Evolutionary conservation across 108 stramenopile genomes (phyloP).

Genomic region (Aurantiochytrium sp.): DNA sequence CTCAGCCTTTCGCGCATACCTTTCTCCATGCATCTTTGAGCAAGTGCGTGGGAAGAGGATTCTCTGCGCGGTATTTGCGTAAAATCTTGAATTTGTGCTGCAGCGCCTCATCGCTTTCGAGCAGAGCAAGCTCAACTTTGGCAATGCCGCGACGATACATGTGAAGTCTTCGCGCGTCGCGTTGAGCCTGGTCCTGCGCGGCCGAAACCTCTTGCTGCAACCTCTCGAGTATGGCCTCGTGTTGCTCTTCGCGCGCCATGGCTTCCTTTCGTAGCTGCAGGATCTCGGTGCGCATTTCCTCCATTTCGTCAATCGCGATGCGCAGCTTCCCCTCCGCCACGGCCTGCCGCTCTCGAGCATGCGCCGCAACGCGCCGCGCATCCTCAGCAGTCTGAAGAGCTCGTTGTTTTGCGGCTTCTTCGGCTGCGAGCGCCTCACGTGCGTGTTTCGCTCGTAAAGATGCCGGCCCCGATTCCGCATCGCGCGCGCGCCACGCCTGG

Average conservation of each 20-base stretch:
- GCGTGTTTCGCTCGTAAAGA: too few species aligned
- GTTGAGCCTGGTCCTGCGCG: neutral
- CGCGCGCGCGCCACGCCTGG: neutral
- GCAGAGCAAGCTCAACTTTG: neutral
- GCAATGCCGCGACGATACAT: neutral
- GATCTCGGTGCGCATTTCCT: neutral
- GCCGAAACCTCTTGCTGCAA: neutral
- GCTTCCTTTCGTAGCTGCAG: neutral
- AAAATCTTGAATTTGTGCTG: neutral
- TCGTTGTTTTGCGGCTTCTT: neutral
- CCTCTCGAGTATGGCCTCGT: neutral
- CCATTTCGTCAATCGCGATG: neutral
- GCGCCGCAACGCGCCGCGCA: neutral
- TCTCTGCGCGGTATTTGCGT: neutral
- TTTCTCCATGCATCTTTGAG: neutral
- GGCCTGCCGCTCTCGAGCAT: neutral
- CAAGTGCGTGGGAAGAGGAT: neutral
- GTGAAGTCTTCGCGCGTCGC: neutral
- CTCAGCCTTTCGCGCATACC: neutral
- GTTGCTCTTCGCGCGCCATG: neutral
- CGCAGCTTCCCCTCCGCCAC: neutral
- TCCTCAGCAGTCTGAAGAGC: neutral
- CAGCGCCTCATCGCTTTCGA: neutral
- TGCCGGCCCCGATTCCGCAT: too few species aligned
- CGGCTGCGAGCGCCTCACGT: too few species aligned